Evolutionary conservation across 73 alveolate genomes (phyloP), one percentile per base, ranked within the genome.

Genomic region (Paramecium primaurelia): DNA sequence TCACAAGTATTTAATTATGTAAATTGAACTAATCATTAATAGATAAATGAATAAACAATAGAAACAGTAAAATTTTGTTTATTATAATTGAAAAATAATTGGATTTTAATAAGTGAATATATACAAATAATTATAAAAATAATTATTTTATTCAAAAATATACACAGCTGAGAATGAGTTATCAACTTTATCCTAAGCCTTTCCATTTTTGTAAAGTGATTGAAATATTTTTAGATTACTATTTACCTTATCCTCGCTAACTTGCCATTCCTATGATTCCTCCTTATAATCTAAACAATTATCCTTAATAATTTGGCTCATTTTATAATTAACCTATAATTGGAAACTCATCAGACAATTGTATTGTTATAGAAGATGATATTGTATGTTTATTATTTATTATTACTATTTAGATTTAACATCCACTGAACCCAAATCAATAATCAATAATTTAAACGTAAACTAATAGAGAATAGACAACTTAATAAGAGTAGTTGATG

Each of bases 301-400:
- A 32, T 32, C 84, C 84, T 11, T 12, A 64, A 34, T 14, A 28
- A 34, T 14, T 64, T 30, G 12, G 28, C 47, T 34, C 18, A 64
- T 32, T 28, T 10, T 64, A 64, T 64, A 9, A 64, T 64, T 32
- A 28, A 12, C 84, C 51, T 1, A 64, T 18, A 64, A 11, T 38
- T 36, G 87, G 87, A 40, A 73, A 32, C 10, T 37, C 87, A 37
- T 38, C 40, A 37, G 64, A 73, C 20, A 80, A 80, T 80, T 80
- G 91, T 47, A 80, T 80, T 80, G 91, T 80, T 28, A 80, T 80
- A 22, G 91, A 80, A 26, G 91, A 80, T 80, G 91, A 80, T 40
- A 25, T 45, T 12, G 88, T 37, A 34, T 6, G 7, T 6, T 49
- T 12, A 49, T 14, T 37, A 4, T 75, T 10, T 32, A 34, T 75